Evolutionary conservation across 306 rosid species (phyloP).

Genomic region (Inga oerstediana): DNA sequence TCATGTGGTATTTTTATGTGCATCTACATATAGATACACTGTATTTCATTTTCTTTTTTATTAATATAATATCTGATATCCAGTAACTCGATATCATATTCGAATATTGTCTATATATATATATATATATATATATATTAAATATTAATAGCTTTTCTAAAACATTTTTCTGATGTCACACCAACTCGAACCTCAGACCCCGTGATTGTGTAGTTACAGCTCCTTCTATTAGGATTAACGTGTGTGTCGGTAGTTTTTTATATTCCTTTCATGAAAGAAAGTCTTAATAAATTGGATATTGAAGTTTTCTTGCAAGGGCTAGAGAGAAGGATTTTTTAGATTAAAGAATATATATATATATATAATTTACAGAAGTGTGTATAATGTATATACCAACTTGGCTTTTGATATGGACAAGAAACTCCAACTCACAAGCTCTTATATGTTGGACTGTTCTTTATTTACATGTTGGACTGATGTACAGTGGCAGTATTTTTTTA

Average conservation of each 20-base stretch:
- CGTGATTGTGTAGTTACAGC: too few species aligned
- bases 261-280: not conserved
- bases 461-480: not conserved
- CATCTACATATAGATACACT: not conserved
- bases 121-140: too few species aligned
- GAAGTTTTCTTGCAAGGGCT: too few species aligned
- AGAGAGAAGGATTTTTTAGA: not conserved
- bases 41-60: too few species aligned
- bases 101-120: too few species aligned
- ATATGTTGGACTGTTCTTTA: not conserved
- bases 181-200: not conserved
- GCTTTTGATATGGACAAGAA: not conserved
- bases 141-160: too few species aligned
- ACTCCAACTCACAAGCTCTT: not conserved
- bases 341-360: too few species aligned
- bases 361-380: not conserved
- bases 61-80: too few species aligned
- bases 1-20: not conserved
- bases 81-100: not conserved
- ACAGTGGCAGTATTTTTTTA: not conserved
- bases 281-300: not conserved
- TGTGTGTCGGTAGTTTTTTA: not conserved
- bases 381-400: not conserved
- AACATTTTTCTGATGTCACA: not conserved
- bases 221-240: too few species aligned